These are phyloP conservation scores for Phytopythium chamaehyphon DNA, from an alignment of 352 stramenopile genomes.

Conservation along the genomic window DNA sequence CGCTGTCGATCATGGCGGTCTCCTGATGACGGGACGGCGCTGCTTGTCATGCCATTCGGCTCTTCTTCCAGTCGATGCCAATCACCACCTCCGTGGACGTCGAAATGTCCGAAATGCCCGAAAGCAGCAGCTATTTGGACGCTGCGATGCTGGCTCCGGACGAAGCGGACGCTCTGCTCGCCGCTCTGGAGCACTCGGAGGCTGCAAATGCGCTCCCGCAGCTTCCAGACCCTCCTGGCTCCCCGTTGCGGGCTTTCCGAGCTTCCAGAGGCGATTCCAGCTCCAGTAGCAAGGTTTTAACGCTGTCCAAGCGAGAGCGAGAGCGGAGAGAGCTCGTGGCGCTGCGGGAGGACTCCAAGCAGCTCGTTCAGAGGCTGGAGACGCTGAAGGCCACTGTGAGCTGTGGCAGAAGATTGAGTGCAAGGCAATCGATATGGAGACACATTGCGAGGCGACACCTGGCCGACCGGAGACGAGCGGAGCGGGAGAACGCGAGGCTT, in stretches of 20 bases:
- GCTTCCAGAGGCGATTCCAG: neutral
- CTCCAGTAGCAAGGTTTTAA: neutral
- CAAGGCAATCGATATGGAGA: constrained; percentile 13
- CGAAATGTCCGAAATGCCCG: too few species aligned
- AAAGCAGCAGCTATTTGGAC: too few species aligned
- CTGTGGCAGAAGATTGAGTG: neutral
- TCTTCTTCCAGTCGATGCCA: too few species aligned
- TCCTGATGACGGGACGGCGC: too few species aligned
- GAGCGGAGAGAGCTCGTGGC: constrained; percentile 26
- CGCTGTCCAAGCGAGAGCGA: constrained; percentile 15
- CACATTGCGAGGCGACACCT: constrained; percentile 22
- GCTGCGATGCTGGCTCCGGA: neutral
- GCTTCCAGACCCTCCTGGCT: constrained; percentile 1
- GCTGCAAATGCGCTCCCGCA: neutral
- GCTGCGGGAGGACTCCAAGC: constrained; percentile 16
- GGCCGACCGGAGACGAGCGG: constrained; percentile 11
- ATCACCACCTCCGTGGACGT: too few species aligned
- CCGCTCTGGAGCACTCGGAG: neutral
- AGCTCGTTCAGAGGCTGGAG: constrained; percentile 17
- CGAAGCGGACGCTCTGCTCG: constrained; percentile 8
- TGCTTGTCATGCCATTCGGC: too few species aligned
- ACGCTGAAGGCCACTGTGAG: constrained; percentile 2
- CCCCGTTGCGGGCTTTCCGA: neutral
- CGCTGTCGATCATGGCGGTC: too few species aligned
- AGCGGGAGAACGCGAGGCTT: constrained; percentile 19